Conservation (phyloP, 805 yeast genomes). For the Monosporozyma siamensis region DNA sequence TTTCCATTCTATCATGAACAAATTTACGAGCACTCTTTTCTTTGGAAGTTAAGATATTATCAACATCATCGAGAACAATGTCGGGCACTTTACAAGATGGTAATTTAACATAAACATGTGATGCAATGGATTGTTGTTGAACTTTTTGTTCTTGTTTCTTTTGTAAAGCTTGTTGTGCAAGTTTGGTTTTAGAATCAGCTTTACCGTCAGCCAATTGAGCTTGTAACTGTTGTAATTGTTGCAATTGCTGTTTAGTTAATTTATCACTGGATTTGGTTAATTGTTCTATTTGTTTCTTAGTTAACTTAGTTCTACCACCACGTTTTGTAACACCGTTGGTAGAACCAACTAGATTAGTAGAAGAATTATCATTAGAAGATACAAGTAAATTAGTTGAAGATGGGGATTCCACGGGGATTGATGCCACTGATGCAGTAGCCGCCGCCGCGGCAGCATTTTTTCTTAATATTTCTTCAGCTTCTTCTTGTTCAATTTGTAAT, state of each 20-base stretch:
- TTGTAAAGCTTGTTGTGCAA: slow-evolving; percentile 11
- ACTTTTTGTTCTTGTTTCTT: slow-evolving; percentile 11
- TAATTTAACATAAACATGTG: slow-evolving; percentile 73
- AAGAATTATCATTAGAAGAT: slow-evolving; percentile 9
- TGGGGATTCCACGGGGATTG: neutral
- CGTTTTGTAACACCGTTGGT: neutral
- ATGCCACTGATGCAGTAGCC: slow-evolving; percentile 16
- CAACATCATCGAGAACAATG: slow-evolving; percentile 77
- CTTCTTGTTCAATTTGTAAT: slow-evolving; percentile 12
- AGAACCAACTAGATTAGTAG: slow-evolving; percentile 6
- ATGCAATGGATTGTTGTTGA: slow-evolving; percentile 19
- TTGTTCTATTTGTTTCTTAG: slow-evolving; percentile 18
- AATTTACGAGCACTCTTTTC: slow-evolving; percentile 70
- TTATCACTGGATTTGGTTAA: slow-evolving; percentile 16
- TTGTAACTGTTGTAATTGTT: slow-evolving; percentile 15
- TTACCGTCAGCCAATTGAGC: slow-evolving; percentile 8
- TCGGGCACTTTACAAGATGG: slow-evolving; percentile 93
- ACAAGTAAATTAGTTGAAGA: slow-evolving; percentile 15
- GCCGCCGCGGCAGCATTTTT: slow-evolving; percentile 12
- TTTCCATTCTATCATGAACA: slow-evolving; percentile 75
- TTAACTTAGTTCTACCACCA: slow-evolving; percentile 9
- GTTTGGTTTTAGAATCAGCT: neutral
- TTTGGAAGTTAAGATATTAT: slow-evolving; percentile 61
- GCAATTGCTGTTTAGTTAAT: slow-evolving; percentile 19
- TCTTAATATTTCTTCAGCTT: slow-evolving; percentile 6